phyloP scores from a whole-genome alignment of 164 flowering plant species.

The Stephania japonica region DNA sequence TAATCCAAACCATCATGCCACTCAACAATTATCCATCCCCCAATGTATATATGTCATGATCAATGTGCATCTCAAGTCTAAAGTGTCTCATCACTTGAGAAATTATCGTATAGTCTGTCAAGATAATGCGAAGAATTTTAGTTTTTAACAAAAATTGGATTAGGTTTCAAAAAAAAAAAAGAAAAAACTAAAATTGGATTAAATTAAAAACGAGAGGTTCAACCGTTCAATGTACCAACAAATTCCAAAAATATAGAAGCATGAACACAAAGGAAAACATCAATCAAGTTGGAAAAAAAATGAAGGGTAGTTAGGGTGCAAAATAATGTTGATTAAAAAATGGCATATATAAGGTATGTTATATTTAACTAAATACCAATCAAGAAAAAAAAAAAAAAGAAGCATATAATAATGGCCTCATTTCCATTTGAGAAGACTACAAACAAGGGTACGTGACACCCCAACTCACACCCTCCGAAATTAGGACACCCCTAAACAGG shows the following conservation, averaged over 20 bases:
- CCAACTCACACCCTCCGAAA: not conserved
- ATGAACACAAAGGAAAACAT: not conserved
- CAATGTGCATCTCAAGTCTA: too few relatives aligned
- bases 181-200: not conserved
- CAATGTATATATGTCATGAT: too few relatives aligned
- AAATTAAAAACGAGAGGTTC: not conserved
- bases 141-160: too few relatives aligned
- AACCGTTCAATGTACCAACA: not conserved
- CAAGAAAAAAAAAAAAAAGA: not conserved
- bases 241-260: too few relatives aligned
- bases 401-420: not conserved
- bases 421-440: not conserved
- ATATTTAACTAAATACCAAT: too few relatives aligned
- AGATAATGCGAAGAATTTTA: not conserved
- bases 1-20: too few relatives aligned
- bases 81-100: too few relatives aligned
- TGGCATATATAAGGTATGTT: too few relatives aligned
- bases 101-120: not conserved
- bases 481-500: not conserved
- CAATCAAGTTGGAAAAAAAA: not conserved
- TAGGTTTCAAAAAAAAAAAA: too few relatives aligned
- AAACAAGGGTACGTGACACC: not conserved
- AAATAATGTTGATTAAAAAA: not conserved
- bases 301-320: conserved; percentile 1
- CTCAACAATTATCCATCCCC: too few relatives aligned